Conservation (phyloP, 305 asterid species). For the Nicotiana rustica region DNA sequence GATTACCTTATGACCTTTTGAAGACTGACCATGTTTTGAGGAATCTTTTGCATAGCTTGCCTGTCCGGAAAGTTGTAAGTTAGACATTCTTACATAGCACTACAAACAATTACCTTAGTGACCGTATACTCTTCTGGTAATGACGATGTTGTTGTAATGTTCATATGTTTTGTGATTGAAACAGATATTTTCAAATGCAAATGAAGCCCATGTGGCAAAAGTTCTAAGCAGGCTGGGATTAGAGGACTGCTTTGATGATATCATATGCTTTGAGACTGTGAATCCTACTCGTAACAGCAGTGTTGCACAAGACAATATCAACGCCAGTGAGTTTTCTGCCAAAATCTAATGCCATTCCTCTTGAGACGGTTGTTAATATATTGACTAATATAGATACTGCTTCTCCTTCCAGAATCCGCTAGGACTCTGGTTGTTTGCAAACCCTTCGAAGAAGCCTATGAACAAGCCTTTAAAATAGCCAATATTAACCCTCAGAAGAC, state of each 20-base stretch:
- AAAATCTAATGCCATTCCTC: neutral
- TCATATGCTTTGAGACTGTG: conserved; percentile 78
- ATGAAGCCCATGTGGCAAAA: conserved; percentile 87
- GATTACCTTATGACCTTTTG: conserved; percentile 81
- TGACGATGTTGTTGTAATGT: conserved; percentile 3
- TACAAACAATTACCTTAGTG: neutral
- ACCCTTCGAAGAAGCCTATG: conserved; percentile 73
- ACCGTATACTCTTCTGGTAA: neutral
- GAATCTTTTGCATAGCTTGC: conserved; percentile 70
- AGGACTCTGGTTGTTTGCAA: conserved; percentile 71
- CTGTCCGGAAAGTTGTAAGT: conserved; percentile 85
- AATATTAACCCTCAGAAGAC: conserved; percentile 74
- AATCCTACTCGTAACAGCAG: conserved; percentile 59
- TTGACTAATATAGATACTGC: conserved; percentile 28
- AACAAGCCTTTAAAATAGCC: conserved; percentile 69
- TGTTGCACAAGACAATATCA: conserved; percentile 34
- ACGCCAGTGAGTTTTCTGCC: conserved; percentile 54
- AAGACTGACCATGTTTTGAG: conserved; percentile 69
- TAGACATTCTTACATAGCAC: neutral
- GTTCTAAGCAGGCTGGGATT: conserved; percentile 78
- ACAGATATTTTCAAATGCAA: conserved; percentile 93
- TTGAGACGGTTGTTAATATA: neutral
- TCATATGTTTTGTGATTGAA: conserved; percentile 23
- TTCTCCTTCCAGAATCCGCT: conserved; percentile 48
- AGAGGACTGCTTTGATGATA: conserved; percentile 83